Conservation (phyloP, 768 basidiomycete species). For the Holtermanniella nyarrowii region DNA sequence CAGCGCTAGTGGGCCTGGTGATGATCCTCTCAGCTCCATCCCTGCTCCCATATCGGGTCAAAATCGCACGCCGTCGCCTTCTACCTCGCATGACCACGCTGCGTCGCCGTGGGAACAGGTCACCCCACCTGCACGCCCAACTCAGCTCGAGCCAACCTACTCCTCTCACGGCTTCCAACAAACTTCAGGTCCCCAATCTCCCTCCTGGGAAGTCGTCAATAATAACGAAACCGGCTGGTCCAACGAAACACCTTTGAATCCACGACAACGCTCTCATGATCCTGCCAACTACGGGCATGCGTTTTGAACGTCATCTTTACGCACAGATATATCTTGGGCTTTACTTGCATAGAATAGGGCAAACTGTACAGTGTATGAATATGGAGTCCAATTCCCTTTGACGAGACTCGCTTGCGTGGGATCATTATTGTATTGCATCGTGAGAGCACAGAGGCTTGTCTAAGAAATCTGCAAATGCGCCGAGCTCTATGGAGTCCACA, state of each 20-base stretch:
- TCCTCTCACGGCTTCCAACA: not conserved
- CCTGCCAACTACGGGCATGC: not conserved
- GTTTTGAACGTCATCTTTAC: no score
- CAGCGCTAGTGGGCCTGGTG: not conserved
- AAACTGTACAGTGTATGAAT: no score
- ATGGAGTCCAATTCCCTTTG: no score
- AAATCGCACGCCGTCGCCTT: no score
- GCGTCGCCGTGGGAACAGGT: not conserved
- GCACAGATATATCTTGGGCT: not conserved
- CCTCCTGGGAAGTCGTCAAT: not conserved
- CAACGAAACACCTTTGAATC: no score
- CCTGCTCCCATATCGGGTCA: no score
- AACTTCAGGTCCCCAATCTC: not conserved
- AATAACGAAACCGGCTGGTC: not conserved
- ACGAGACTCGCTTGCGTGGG: no score
- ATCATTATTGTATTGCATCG: not conserved
- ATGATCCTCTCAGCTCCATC: not conserved
- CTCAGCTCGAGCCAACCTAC: not conserved
- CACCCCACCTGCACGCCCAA: not conserved
- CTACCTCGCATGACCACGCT: no score
- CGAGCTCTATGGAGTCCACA: slow-evolving; percentile 14
- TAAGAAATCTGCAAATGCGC: no score
- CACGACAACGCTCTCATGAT: not conserved
- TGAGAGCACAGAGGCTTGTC: not conserved
- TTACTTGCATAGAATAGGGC: not conserved